Base-by-base conservation (phyloP, 2,329 filamentous ascomycete genomes). In the Cladosporium cucumerinum region DNA sequence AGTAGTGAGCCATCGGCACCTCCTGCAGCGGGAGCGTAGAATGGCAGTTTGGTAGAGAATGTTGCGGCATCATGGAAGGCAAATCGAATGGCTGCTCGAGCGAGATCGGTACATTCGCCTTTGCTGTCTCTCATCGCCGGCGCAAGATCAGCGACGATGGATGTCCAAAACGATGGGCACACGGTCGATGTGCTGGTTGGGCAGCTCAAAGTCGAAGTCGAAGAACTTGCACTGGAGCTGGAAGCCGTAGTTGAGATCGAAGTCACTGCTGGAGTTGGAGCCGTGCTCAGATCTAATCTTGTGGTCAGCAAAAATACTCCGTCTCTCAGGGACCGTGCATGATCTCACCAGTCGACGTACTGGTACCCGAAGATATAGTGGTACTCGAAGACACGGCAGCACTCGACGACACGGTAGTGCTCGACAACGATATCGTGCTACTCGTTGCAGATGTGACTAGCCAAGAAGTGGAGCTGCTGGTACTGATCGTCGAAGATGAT, bases 1-100 rank as follows among this genome's bases (percentile, higher is more conserved):
- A 79, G 66, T 12, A 81, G 71, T 1, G 77, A 79, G 46, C 79
- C 79, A 62, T 81, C 78, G 18, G 78, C 79, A 46, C 78, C 79
- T 16, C 77, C 72, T 68, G 67, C 52, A 6, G 70, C 72, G 2
- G 71, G 77, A 72, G 68, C 63, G 25, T 70, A 69, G 34, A 64
- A 63, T 4, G 67, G 67, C 7, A 67, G 54, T 36, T 67, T 70
- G 23, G 63, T 62, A 8, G 69, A 71, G 57, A 67, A 72, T 14
- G 68, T 58, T 2, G 69, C 69, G n/a, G 68, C 61, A 52, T 75
- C 73, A 63, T 79, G 76, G 66, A 78, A 78, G 25, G 74, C 72
- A 21, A 68, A 72, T 26, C 76, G 71, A 18, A 77, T 77, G 7
- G 75, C 73, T 16, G 71, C 73, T 26, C 76, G 69, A 5, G 76